Evolutionary conservation across 2,329 filamentous ascomycete genomes (phyloP).

Genomic region (Neopestalotiopsis clavispora): DNA sequence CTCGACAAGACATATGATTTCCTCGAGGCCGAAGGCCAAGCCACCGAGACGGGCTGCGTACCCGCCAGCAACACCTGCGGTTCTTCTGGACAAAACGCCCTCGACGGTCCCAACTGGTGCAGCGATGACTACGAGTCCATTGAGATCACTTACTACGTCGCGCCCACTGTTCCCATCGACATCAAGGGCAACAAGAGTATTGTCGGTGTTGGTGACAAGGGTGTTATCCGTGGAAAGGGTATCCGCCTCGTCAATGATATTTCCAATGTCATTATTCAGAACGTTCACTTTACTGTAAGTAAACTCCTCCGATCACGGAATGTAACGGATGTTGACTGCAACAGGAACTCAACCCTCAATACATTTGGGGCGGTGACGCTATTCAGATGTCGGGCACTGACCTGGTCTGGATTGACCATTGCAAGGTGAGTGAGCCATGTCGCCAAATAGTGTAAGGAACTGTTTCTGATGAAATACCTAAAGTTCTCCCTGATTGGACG

Average conservation of each 20-base stretch:
- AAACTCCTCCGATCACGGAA: background rate
- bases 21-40: background rate
- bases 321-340: background rate
- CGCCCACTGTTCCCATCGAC: constrained; percentile 52
- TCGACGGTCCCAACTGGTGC: background rate
- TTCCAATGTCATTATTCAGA: constrained; percentile 65
- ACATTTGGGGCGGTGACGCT: constrained; percentile 63
- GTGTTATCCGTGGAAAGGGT: constrained; percentile 61
- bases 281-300: constrained; percentile 53
- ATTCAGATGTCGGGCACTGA: constrained; percentile 56
- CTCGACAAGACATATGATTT: background rate
- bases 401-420: constrained; percentile 33
- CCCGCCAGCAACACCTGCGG: background rate
- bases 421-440: constrained; percentile 18
- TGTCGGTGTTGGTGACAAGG: constrained; percentile 55
- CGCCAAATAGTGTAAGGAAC: background rate
- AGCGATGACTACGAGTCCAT: constrained; percentile 28
- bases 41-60: background rate
- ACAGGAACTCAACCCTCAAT: constrained; percentile 51
- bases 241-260: constrained; percentile 51
- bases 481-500: constrained; percentile 45
- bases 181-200: constrained; percentile 62
- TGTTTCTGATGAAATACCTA: background rate
- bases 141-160: constrained; percentile 52
- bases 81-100: background rate